Base-by-base conservation (phyloP, 1,284 basidiomycete species). In the Fomitiporia mediterranea region DNA sequence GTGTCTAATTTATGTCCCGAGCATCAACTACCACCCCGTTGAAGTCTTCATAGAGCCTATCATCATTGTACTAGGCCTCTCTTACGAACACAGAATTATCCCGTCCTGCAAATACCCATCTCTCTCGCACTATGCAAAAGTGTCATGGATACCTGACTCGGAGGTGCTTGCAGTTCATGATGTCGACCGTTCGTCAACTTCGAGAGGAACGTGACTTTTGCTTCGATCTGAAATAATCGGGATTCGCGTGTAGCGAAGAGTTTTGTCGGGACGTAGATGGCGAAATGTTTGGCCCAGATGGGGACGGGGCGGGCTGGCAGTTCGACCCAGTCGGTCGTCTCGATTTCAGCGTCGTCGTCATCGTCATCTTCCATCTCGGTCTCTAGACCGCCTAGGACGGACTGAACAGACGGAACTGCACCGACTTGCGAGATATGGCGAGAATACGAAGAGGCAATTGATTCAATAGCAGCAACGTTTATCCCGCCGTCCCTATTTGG, bases 221-320 rank as follows among this genome's bases (percentile, higher is more conserved):
- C 52, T 19, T 44, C 52, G 21, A 46, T 4, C 7, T 19, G 40
- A 32, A 54, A 54, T 27, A 27, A 15, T 19, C 52, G 52, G n/a
- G 42, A 21, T 32, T 54, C 52, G 7, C 40, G 25, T 7, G 11
- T 25, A 0, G n/a, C 52, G 30, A 54, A 54, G 19, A 54, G 15
- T 15, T 44, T 34, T 8, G 40, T 32, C 9, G 52, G 52, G 25
- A 54, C 37, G 11, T 27, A 43, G 2, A 47, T 32, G 28, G 13
- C 27, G 21, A 54, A 44, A 4, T 28, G 25, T 32, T 35, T 47
- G 28, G 30, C 5, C 30, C 52, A 25, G n/a, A 44, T 3, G 6
- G 43, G 43, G 2, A 44, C 43, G 6, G 11, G 2, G 6, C 8
- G 6, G 3, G 21, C 17, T 44, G 28, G 21, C 2, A 21, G 13